phyloP scores from a whole-genome alignment of 2,329 filamentous ascomycete genomes.

The Hymenoscyphus fraxineus region DNA sequence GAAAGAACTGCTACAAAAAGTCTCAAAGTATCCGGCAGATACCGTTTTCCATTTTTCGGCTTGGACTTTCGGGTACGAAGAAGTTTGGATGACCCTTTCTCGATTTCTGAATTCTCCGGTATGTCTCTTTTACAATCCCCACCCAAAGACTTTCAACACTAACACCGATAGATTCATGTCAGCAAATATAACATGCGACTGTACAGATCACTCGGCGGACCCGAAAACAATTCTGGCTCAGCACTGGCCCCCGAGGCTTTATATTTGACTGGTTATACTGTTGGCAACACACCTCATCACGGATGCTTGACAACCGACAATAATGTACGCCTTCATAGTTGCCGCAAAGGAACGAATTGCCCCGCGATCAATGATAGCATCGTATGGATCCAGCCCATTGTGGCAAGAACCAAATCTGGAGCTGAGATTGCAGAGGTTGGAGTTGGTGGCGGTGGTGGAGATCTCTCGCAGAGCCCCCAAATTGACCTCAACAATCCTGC shows the following conservation, averaged over 20 bases:
- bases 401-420: constrained; percentile 60
- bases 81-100: constrained; percentile 82
- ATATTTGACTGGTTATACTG: constrained; percentile 66
- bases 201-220: constrained; percentile 60
- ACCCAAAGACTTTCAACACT: constrained; percentile 16
- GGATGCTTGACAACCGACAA: constrained; percentile 69
- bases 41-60: constrained; percentile 81
- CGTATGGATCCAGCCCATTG: constrained; percentile 75
- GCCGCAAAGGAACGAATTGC: constrained; percentile 69
- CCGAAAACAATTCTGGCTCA: constrained; percentile 35
- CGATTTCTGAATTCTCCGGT: constrained; percentile 63
- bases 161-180: constrained; percentile 63
- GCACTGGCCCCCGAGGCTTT: constrained; percentile 57
- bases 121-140: constrained; percentile 16
- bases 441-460: constrained; percentile 73
- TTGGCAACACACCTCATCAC: constrained; percentile 65
- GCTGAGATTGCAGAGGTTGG: constrained; percentile 68
- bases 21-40: constrained; percentile 63
- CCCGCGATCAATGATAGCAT: constrained; percentile 47
- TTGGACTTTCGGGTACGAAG: constrained; percentile 93
- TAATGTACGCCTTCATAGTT: constrained; percentile 73
- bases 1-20: constrained; percentile 65
- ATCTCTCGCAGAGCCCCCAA: constrained; percentile 65
- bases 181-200: constrained; percentile 75
- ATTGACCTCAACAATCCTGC: constrained; percentile 52